Conservation (phyloP, 495 filamentous ascomycete genomes). For the Haplographium delicatum region DNA sequence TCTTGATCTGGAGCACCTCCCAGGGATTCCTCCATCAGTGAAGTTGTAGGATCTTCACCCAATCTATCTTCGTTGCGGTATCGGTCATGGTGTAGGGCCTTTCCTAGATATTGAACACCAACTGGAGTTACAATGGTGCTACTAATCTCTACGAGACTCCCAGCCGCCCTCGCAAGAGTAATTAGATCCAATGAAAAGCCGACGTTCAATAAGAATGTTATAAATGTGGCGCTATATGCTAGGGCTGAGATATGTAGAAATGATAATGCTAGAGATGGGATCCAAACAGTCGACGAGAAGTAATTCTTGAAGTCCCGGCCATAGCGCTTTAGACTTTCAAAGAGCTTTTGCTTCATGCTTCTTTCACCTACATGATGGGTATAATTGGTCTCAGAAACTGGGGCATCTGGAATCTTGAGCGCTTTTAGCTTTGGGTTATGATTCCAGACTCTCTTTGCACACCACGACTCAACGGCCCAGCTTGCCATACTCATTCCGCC, state of each 20-base stretch:
- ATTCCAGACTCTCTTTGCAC: slow-evolving; percentile 35
- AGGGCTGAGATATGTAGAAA: slow-evolving; percentile 57
- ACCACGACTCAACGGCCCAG: slow-evolving; percentile 33
- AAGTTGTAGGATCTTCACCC: background rate
- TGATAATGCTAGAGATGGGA: slow-evolving; percentile 49
- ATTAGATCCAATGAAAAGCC: slow-evolving; percentile 50
- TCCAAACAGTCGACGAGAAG: slow-evolving; percentile 37
- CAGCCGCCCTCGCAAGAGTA: slow-evolving; percentile 46
- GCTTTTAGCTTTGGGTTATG: slow-evolving; percentile 20
- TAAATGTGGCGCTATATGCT: slow-evolving; percentile 53
- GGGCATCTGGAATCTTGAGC: slow-evolving; percentile 12
- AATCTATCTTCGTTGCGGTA: slow-evolving; percentile 4
- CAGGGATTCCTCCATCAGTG: background rate
- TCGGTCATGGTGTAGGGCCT: slow-evolving; percentile 17
- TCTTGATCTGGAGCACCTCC: background rate
- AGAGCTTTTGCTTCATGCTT: too few relatives aligned
- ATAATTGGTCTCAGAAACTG: background rate
- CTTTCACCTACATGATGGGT: background rate
- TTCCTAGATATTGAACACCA: slow-evolving; percentile 32
- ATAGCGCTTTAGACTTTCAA: slow-evolving; percentile 13
- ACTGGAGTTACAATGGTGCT: slow-evolving; percentile 38
- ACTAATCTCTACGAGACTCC: slow-evolving; percentile 48
- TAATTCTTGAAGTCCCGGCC: slow-evolving; percentile 36
- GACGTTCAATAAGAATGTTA: slow-evolving; percentile 52
- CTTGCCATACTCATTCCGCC: slow-evolving; percentile 31